Evolutionary conservation across 202 grass and related monocot species (phyloP), one percentile per base, ranked within the genome.

Genomic region (Panicum hallii): DNA sequence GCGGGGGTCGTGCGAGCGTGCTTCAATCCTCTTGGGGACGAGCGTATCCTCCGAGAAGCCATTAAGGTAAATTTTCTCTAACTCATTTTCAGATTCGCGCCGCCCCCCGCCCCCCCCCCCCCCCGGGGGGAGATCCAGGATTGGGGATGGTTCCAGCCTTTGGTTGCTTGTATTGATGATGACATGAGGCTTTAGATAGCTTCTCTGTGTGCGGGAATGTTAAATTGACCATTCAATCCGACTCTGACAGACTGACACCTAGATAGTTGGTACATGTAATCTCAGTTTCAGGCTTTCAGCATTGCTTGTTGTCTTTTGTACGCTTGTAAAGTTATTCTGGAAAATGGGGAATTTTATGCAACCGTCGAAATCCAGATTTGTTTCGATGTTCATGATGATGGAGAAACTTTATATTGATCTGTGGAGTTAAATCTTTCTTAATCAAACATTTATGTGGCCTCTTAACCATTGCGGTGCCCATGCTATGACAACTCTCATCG

Each of bases 21-120:
- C 88, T 91, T 95, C 75, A 88, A 92, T 57, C 97, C 97, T 70
- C 85, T 96, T 6, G 91, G 84, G 17, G 93, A 90, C 57, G 83
- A 97, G 79, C 97, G 88, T 65, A 92, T 96, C 75, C 67, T 96
- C 61, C 85, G 79, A 87, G 93, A 99, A 79, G 97, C 88, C 65
- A 42, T 96, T 34, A 99, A 96, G 91, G 96, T 99, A 63, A 77
- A 79, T 55, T 63, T 68, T 70, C 46, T 66, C 3, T 7, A 22
- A 5, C 28, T 38, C 40, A 34, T 63, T 32, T 89, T 49, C 52
- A 15, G 45, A 12, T 28, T 44, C 72, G 43, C 23, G 0, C 26
- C 26, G 0, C 26, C 26, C 26, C 26, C 26, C 26, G 0, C 26
- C 26, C 26, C 26, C 26, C 26, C 26, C 26, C 26, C 26, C 26